Percentiles rank a stretch among this genome's conserved stretches.
phyloP scores from a whole-genome alignment of 2,329 filamentous ascomycete genomes.

The Colletotrichum karsti region DNA sequence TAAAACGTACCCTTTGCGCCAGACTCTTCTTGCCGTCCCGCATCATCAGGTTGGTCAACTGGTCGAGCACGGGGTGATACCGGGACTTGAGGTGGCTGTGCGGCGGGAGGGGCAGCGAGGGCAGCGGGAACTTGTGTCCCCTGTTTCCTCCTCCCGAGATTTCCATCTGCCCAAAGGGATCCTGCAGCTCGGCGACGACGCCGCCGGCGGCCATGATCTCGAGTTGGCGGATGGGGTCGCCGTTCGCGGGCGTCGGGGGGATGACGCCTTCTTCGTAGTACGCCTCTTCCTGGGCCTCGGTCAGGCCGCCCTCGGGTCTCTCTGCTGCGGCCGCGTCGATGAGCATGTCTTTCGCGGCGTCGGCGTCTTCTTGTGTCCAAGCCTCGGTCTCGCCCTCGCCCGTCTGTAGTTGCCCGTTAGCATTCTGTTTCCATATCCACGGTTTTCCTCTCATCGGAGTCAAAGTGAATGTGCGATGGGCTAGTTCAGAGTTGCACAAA shows the following conservation, averaged over 20 bases:
- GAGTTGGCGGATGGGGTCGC: constrained; percentile 35
- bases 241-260: constrained; percentile 37
- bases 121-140: constrained; percentile 76
- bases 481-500: constrained; percentile 76
- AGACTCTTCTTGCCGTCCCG: constrained; percentile 86
- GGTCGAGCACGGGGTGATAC: constrained; percentile 85
- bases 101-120: constrained; percentile 71
- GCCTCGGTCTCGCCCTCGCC: constrained; percentile 11
- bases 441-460: constrained; percentile 29
- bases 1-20: constrained; percentile 80
- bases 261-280: constrained; percentile 53
- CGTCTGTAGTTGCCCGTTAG: constrained; percentile 8
- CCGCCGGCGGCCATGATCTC: constrained; percentile 41
- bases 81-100: constrained; percentile 75
- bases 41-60: constrained; percentile 93
- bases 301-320: constrained; percentile 43
- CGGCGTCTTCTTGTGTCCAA: constrained; percentile 22
- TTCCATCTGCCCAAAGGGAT: constrained; percentile 12
- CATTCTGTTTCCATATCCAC: background rate
- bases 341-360: constrained; percentile 19
- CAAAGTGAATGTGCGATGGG: constrained; percentile 1
- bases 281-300: constrained; percentile 51
- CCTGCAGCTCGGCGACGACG: constrained; percentile 25
- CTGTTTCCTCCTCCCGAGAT: too few species aligned
- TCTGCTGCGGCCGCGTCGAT: background rate